Base-by-base conservation (phyloP, 2,329 filamentous ascomycete species). In the Epichloe scottii region DNA sequence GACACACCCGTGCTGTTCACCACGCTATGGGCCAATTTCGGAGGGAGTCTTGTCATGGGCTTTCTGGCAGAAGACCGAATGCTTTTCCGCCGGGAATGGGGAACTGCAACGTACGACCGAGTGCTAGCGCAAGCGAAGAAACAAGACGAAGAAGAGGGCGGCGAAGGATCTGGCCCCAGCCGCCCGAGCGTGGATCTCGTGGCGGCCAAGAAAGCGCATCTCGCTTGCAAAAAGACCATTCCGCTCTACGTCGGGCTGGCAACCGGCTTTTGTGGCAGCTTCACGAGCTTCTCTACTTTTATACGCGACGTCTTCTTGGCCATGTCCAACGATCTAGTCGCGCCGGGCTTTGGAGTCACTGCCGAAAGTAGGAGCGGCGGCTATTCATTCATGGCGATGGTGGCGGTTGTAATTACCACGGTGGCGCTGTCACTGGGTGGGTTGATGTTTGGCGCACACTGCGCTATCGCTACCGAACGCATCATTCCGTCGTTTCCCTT, bases 281-380 rank as follows among this genome's bases (percentile, higher is more conserved):
- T 93, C 61, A 96, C 90, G 0, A 90, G 85, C 10, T 95, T 95
- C 67, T 95, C 89, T 0, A 82, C 84, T 19, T 94, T 95, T 63
- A 82, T 90, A 45, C 78, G 87, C 6, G 90, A 95, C 59, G 68
- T 76, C 14, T 95, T 94, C 63, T 75, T 95, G 21, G 84, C 87
- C 0, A 68, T 94, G 17, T 83, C 87, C 4, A 93, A 95, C 62
- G 77, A 85, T 56, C 68, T 94, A 11, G 69, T 66, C 10, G 62
- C 65, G 1, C 62, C 66, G 0, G 66, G 69, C 19, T 61, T 58
- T 0, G 63, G 67, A 1, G 64, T 69, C 1, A 64, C 68, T 0
- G 64, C 71, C 1, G 62, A 70, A 2, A 53, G 55, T 5, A 76
- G 89, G 3, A 82, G 84, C 58, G 81, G 79, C 8, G 90, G 89